phyloP scores from a whole-genome alignment of 441 rosid species.

The Pelargonium cotyledonis region DNA sequence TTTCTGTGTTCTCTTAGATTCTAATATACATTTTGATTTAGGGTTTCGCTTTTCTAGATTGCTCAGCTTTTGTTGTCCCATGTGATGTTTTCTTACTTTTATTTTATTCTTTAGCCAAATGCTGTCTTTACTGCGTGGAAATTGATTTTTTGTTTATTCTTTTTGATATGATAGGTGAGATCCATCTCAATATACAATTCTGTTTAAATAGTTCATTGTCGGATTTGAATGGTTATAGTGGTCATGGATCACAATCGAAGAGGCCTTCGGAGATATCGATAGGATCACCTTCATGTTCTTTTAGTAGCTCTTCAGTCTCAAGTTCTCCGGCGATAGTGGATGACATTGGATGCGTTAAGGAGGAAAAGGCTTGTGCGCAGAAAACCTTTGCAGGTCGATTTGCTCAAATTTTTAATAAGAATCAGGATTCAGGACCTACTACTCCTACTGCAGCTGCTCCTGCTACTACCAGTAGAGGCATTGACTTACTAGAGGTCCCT shows the following conservation, averaged over 20 bases:
- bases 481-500: slow-evolving; percentile 39
- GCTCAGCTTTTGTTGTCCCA: too few species aligned
- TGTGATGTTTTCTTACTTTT: background rate
- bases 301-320: slow-evolving; percentile 30
- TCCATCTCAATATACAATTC: slow-evolving; percentile 58
- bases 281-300: slow-evolving; percentile 32
- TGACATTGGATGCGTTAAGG: slow-evolving; percentile 43
- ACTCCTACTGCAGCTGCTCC: slow-evolving; percentile 23
- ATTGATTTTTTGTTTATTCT: background rate
- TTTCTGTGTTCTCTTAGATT: too few species aligned
- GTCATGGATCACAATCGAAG: too few species aligned
- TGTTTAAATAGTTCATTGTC: slow-evolving; percentile 42
- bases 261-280: too few species aligned
- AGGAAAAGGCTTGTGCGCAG: slow-evolving; percentile 42
- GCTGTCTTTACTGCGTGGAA: too few species aligned
- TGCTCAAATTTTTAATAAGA: slow-evolving; percentile 77
- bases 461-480: slow-evolving; percentile 30
- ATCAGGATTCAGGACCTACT: slow-evolving; percentile 34
- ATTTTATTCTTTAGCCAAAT: too few species aligned
- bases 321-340: slow-evolving; percentile 44
- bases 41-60: too few species aligned
- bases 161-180: slow-evolving; percentile 54
- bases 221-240: slow-evolving; percentile 31
- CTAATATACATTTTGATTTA: too few species aligned
- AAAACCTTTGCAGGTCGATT: slow-evolving; percentile 57